Base-by-base conservation (phyloP, 2,329 filamentous ascomycete species). In the Colletotrichum somersetense region DNA sequence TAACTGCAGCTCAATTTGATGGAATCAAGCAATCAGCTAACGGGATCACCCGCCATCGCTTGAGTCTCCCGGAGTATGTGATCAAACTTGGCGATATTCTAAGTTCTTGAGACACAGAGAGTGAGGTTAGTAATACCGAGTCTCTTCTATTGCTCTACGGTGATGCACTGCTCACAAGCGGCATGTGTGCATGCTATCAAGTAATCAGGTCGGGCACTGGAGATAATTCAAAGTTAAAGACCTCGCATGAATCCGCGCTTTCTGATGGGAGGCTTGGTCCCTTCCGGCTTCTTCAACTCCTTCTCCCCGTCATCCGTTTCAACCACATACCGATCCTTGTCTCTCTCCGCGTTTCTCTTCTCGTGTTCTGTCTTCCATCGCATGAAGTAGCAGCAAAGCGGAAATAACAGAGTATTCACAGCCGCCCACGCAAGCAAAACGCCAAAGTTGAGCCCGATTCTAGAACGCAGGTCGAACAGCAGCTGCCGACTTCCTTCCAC, bases 401-500 rank as follows among this genome's bases (percentile, higher is more conserved):
- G 89, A 75, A 90, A 91, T 10, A 91, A 72, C 0, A 77, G 76
- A 0, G 86, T 85, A 68, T 88, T 88, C 5, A 89, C 78, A 0
- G 82, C 87, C 1, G 79, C 80, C 90, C 89, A 92, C 0, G 85
- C 86, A 71, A 91, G 86, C 55, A 92, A 77, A 1, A 92, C 80
- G 0, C 87, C 89, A 78, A 92, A 88, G 73, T 92, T 88, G 2
- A 91, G 77, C 0, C 89, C 89, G 62, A 92, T 87, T 18, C 84
- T 78, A 0, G 86, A 88, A 73, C 89, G 86, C 7, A 89, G 79
- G 66, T 88, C 89, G 73, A 92, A 92, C 16, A 92, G 74, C 40
- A 92, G 86, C n/a, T 87, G 87, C 5, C 89, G 83, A 35, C 86
- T 85, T 0, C 84, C 90, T 76, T 90, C 85, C 40, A 92, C 89